Base-by-base conservation (phyloP, 305 asterid genomes). In the Fraxinus paxiana region DNA sequence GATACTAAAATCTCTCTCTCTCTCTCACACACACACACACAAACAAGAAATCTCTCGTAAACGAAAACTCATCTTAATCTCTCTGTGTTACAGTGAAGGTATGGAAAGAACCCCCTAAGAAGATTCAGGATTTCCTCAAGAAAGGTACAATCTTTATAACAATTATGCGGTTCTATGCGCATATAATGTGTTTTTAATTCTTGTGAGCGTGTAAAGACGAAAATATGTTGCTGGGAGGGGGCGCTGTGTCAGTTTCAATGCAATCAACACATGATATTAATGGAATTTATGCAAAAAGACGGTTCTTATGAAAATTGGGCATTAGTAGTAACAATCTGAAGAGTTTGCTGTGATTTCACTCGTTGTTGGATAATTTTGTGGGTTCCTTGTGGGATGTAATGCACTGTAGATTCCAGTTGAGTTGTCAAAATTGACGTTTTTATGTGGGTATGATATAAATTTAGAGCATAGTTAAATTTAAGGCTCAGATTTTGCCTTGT, bases 81-180 rank as follows among this genome's bases (percentile, higher is more conserved):
- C 9, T 26, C 82, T 31, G 3, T 26, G 73, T 56, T 4, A 28
- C 74, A 30, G 74, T 65, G 63, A 56, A 43, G 75, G 9, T 31
- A 15, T 20, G 77, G 79, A 31, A 33, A 33, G 61, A 77, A 13
- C 54, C 70, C 75, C 75, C 79, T 24, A 31, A 51, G 24, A 63
- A 12, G 6, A 38, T 69, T 75, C 15, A 18, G 70, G 24, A 78
- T n/a, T 12, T 28, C 15, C 22, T 26, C 74, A 5, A 70, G 17
- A 26, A 73, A 51, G 85, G 90, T 87, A 83, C 69, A 81, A 24
- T 65, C 51, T 73, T 75, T 28, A 15, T 54, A n/a, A 12, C 12
- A 63, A 63, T 24, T 63, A 43, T 9, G 46, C 4, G 30, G 4
- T 76, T 54, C 65, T 75, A 8, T 73, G 69, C 4, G 54, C 4